Evolutionary conservation across 805 yeast genomes (phyloP).

Genomic region (Saccharomyces paradoxus): DNA sequence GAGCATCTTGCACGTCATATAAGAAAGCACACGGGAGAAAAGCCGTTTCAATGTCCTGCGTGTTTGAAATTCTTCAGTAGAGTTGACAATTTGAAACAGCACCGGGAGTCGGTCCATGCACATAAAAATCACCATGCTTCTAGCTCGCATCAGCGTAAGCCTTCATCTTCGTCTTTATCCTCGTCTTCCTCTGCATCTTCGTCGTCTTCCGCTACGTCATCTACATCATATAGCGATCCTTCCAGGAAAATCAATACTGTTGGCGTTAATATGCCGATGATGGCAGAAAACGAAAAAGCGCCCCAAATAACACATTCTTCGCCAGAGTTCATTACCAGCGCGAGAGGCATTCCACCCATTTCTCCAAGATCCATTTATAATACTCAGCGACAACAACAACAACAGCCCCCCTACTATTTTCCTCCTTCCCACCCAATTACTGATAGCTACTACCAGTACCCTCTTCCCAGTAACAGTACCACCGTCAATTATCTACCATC

Average conservation of each 20-base stretch:
- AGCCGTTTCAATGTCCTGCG: slow-evolving; percentile 82
- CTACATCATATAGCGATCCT: not conserved
- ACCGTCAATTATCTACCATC: not conserved
- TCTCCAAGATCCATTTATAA: not conserved
- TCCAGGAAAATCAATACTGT: not conserved
- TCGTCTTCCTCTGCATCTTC: not conserved
- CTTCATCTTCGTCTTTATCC: not conserved
- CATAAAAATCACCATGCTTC: not conserved
- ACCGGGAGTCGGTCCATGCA: slow-evolving; percentile 76
- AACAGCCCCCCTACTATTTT: not conserved
- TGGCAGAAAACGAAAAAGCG: not conserved
- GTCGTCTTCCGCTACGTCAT: not conserved
- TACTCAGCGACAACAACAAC: not conserved
- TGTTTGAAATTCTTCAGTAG: slow-evolving; percentile 74
- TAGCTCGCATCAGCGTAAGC: not conserved
- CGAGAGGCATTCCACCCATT: not conserved
- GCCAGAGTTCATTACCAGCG: not conserved
- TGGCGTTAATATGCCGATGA: not conserved
- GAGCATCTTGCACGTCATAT: slow-evolving; percentile 90
- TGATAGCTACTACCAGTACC: not conserved
- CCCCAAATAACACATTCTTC: not conserved
- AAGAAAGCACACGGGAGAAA: slow-evolving; percentile 87
- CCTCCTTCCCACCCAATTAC: not conserved
- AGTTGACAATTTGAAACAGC: slow-evolving; percentile 83
- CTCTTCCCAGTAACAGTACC: not conserved